Evolutionary conservation across 306 rosid species (phyloP), one percentile per base, ranked within the genome.

Genomic region (Glycine tomentella): DNA sequence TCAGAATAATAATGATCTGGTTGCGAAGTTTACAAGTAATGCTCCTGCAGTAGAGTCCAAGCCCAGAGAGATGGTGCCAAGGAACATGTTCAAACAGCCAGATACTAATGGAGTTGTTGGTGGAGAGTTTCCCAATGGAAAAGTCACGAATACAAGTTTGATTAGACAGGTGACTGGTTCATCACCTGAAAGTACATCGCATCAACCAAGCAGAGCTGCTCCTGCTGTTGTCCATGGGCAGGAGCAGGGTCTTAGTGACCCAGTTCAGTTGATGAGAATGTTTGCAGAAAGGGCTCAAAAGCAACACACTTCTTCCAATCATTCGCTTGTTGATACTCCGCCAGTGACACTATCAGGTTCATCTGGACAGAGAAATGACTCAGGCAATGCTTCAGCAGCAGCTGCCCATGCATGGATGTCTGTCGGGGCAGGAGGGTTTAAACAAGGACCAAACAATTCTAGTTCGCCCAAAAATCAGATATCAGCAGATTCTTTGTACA

Each of bases 331-430:
- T 66, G 92, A 89, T 69, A 78, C 91, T 79, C 88, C 78, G 6
- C 89, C 83, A 6, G 81, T 36, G 46, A 72, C 82, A 73, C 80
- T 91, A 81, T 76, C 90, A 4, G 90, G 63, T 77, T 87, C 91
- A 76, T 87, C 94, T 36, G 80, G 68, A 45, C 87, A 80, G 83
- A 88, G 93, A 77, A 93, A 87, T 33, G 90, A 88, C 83, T 69
- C 81, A 0, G 77, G 82, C 82, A 96, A 84, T 84, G 98, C 98
- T 61, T 87, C 98, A 14, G 91, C 92, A n/a, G 91, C 91, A 36
- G 93, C 99, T 69, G 94, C 99, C 38, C 92, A 89, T 13, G 98
- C 93, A 58, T 96, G 99, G 99, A 96, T 93, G 98, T 93, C 98
- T 38, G 82, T 91, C 20, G 99, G 97, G 76, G 94, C 91, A 13